A percentile compares a stretch with the other conserved stretches of the same genome.
Evolutionary conservation across 306 rosid species (phyloP).

Genomic region (Glycyrrhiza uralensis): DNA sequence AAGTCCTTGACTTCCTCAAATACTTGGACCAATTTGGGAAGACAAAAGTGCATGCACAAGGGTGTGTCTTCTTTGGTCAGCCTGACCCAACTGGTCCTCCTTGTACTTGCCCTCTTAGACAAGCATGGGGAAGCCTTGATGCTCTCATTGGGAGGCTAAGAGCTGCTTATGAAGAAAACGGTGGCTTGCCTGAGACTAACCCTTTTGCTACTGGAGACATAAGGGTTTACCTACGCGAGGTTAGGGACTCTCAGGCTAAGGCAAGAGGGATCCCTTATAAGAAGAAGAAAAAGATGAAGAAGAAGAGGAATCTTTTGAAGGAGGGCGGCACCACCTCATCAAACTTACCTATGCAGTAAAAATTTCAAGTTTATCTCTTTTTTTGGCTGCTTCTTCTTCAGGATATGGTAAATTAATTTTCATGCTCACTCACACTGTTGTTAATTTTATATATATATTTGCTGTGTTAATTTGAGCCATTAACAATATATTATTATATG

Average conservation of each 20-base stretch:
- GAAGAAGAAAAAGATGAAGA: conserved; percentile 79
- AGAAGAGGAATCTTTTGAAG: conserved; percentile 36
- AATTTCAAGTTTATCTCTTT: neutral
- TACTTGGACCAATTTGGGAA: conserved; percentile 76
- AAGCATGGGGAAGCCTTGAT: conserved; percentile 85
- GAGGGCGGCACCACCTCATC: conserved; percentile 25
- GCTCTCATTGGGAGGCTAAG: conserved; percentile 80
- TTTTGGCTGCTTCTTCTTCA: conserved; percentile 21
- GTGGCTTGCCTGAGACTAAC: conserved; percentile 72
- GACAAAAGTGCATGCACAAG: conserved; percentile 64
- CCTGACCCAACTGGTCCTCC: conserved; percentile 71
- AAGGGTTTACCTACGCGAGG: conserved; percentile 61
- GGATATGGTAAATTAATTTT: conserved; percentile 21
- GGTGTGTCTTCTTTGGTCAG: conserved; percentile 67
- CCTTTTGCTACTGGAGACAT: conserved; percentile 69
- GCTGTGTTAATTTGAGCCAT: neutral
- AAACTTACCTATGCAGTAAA: conserved; percentile 34
- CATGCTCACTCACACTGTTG: neutral
- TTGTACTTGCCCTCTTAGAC: conserved; percentile 72
- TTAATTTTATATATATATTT: neutral
- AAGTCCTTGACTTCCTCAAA: conserved; percentile 69
- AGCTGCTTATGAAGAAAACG: conserved; percentile 89
- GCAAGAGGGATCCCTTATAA: conserved; percentile 81
- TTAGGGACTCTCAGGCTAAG: conserved; percentile 67
- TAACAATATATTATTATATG: neutral